phyloP scores from a whole-genome alignment of 176 grass and related monocot genomes.

The Urochloa ruziziensis region DNA sequence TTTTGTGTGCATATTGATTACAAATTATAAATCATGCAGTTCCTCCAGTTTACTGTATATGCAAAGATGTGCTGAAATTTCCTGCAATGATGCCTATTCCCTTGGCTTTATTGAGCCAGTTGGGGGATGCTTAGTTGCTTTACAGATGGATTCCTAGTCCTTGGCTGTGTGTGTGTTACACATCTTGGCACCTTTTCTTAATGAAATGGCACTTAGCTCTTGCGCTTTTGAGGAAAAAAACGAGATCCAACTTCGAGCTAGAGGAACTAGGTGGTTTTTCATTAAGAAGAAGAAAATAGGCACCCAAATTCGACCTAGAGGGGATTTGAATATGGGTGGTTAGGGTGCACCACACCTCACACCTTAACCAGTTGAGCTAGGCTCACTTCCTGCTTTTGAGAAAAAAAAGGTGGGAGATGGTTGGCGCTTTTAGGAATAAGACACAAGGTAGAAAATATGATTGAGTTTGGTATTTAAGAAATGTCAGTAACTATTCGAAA shows the following conservation, averaged over 20 bases:
- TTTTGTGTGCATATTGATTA: constrained; percentile 16
- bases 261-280: too few species aligned
- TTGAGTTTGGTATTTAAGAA: not conserved
- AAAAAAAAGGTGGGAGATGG: not conserved
- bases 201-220: too few species aligned
- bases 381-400: too few species aligned
- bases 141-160: not conserved
- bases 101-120: not conserved
- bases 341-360: too few species aligned
- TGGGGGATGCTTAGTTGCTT: not conserved
- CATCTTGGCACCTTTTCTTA: not conserved
- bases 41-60: constrained; percentile 8
- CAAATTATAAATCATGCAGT: not conserved
- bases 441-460: not conserved
- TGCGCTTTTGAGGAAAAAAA: too few species aligned
- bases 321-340: too few species aligned
- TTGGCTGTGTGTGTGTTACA: not conserved
- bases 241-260: too few species aligned
- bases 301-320: too few species aligned
- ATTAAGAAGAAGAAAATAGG: too few species aligned
- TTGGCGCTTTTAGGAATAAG: constrained; percentile 20
- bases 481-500: not conserved
- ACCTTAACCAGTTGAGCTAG: too few species aligned
- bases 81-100: not conserved
- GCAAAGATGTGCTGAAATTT: not conserved